Base-by-base conservation (phyloP, 352 stramenopile genomes). In the Phytophthora sp. region DNA sequence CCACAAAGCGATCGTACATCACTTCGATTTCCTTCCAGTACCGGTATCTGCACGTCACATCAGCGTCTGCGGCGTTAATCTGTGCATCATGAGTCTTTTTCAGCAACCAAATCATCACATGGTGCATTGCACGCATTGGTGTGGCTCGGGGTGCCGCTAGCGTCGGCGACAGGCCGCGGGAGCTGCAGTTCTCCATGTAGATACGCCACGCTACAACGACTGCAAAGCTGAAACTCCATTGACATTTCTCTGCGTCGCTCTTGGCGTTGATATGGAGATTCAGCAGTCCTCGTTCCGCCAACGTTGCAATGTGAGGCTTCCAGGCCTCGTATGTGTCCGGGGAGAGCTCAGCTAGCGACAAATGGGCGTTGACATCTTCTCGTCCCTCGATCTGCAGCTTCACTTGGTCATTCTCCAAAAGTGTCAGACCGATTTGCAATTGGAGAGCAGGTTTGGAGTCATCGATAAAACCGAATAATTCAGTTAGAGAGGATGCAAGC, bases 71-170 rank as follows among this genome's bases (percentile, higher is more conserved):
- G 30, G 38, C n/a, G 27, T 29, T 31, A 21, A 6, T 44, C 21
- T 60, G 47, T 24, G 38, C 27, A 6, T 63, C 45, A 11, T 70
- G 61, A 0, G 53, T 66, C 9, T 74, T 62, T 24, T 74, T 63
- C 4, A 91, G 45, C 8, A 85, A n/a, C 82, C 82, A 91, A 30
- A 82, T 46, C 82, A 91, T 91, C 46, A 88, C 51, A 8, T 74
- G 56, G 9, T 82, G 73, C 74, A 88, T 80, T 11, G 58, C 46
- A 0, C 44, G 44, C 36, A 60, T 70, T 2, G 51, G 59, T n/a
- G 20, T 58, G 6, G 41, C 31, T 29, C 39, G 53, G 7, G 68
- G 71, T 18, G 45, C 16, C 18, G 69, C 51, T 1, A 41, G 31
- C 12, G 70, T 24, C 5, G 61, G 64, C 7, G 38, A 9, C 15